Evolutionary conservation across 176 grass and related monocot genomes (phyloP).

Genomic region (Avena insularis): DNA sequence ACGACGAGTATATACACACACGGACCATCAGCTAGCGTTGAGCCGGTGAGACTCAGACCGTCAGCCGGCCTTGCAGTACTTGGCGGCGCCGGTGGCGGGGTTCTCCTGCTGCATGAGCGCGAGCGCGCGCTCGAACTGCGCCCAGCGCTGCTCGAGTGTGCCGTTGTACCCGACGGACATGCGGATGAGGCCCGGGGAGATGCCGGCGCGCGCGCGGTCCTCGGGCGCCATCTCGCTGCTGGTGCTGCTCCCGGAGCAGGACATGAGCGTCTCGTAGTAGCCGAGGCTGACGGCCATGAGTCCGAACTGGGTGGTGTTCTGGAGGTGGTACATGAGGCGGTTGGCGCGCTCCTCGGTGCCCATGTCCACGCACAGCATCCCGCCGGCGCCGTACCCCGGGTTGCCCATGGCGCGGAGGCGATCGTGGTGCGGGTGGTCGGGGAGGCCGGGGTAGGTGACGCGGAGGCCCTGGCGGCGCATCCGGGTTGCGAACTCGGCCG

Average conservation of each 20-base stretch:
- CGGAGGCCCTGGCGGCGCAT: slow-evolving; percentile 73
- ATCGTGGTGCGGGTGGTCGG: slow-evolving; percentile 81
- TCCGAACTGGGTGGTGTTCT: slow-evolving; percentile 96
- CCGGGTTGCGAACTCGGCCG: slow-evolving; percentile 66
- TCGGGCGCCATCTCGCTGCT: slow-evolving; percentile 93
- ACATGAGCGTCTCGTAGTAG: slow-evolving; percentile 98
- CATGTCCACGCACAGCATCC: slow-evolving; percentile 98
- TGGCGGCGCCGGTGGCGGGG: not conserved
- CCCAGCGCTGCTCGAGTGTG: slow-evolving; percentile 89
- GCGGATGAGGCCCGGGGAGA: slow-evolving; percentile 81
- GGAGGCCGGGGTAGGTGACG: slow-evolving; percentile 83
- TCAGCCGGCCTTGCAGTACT: slow-evolving; percentile 49
- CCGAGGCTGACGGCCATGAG: slow-evolving; percentile 98
- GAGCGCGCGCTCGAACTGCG: slow-evolving; percentile 85
- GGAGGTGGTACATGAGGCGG: slow-evolving; percentile 92
- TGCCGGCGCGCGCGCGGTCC: slow-evolving; percentile 69
- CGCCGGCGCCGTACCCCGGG: slow-evolving; percentile 77
- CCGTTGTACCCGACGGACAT: slow-evolving; percentile 94
- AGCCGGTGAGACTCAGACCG: not conserved
- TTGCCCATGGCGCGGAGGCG: slow-evolving; percentile 62
- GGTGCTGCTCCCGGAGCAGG: slow-evolving; percentile 90
- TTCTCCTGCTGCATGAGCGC: slow-evolving; percentile 54
- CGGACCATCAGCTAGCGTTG: not conserved
- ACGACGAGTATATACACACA: not conserved
- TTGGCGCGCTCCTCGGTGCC: slow-evolving; percentile 89